Evolutionary conservation across 257 asterid genomes (phyloP).

Genomic region (Coffea eugenioides): DNA sequence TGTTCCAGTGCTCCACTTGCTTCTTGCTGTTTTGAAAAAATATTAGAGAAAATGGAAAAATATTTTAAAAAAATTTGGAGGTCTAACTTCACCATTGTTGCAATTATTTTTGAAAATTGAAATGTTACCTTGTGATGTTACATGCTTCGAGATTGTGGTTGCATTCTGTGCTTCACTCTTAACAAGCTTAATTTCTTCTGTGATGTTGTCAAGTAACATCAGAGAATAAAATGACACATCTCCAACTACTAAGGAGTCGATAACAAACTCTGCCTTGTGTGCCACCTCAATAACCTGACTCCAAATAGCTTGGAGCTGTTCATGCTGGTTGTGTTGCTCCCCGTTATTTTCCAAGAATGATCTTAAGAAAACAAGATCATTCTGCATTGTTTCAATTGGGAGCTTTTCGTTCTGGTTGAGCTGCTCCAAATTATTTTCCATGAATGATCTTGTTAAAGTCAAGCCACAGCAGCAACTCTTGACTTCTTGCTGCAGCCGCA

Average conservation of each 20-base stretch:
- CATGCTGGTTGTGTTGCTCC: neutral
- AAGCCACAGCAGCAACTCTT: no score
- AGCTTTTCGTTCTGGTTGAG: neutral
- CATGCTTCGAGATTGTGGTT: no score
- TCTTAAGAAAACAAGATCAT: neutral
- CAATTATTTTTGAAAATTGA: no score
- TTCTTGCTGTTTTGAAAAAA: no score
- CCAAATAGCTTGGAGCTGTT: neutral
- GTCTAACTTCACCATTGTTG: no score
- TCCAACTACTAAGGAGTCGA: neutral
- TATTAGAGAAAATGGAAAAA: no score
- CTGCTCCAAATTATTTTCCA: neutral
- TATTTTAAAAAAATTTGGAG: no score
- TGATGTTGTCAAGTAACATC: neutral
- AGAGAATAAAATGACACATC: neutral
- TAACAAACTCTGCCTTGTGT: slow-evolving; percentile 15
- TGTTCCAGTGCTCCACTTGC: no score
- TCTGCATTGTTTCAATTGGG: neutral
- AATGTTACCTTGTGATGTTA: no score
- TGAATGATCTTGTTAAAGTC: no score
- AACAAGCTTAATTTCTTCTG: neutral
- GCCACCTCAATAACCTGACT: neutral
- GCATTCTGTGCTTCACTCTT: neutral
- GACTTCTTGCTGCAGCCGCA: no score
- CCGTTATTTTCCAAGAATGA: neutral